phyloP scores from a whole-genome alignment of 306 rosid genomes.

The Crotalaria pallida region DNA sequence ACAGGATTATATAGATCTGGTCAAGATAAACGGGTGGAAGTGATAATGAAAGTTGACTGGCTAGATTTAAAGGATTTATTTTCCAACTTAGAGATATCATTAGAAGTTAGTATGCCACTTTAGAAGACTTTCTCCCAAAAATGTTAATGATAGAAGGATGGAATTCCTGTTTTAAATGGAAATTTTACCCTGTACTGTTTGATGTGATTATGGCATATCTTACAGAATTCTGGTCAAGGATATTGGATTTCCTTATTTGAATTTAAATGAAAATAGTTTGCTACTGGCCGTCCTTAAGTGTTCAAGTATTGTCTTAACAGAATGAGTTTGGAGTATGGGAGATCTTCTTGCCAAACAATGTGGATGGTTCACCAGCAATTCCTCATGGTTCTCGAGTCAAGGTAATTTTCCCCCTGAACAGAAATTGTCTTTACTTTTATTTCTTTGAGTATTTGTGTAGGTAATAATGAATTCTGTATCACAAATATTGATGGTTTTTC shows the following conservation, averaged over 20 bases:
- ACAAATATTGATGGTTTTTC: background rate
- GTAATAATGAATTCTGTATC: background rate
- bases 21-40: background rate
- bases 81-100: background rate
- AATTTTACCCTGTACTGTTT: background rate
- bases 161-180: background rate
- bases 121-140: conserved; percentile 3
- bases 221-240: background rate
- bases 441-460: background rate
- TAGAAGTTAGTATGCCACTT: background rate
- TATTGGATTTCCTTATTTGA: conserved; percentile 10
- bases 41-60: background rate
- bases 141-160: background rate
- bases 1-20: background rate
- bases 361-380: conserved; percentile 80
- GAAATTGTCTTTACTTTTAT: conserved; percentile 8
- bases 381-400: conserved; percentile 98
- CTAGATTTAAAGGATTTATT: background rate
- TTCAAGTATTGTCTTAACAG: conserved; percentile 44
- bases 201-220: conserved; percentile 8
- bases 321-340: conserved; percentile 99
- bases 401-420: conserved; percentile 40
- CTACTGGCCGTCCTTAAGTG: conserved; percentile 4
- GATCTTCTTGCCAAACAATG: conserved; percentile 93
- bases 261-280: conserved; percentile 11